Conservation (phyloP, 1,139 yeast genomes). For the Meyerozyma guilliermondii region DNA sequence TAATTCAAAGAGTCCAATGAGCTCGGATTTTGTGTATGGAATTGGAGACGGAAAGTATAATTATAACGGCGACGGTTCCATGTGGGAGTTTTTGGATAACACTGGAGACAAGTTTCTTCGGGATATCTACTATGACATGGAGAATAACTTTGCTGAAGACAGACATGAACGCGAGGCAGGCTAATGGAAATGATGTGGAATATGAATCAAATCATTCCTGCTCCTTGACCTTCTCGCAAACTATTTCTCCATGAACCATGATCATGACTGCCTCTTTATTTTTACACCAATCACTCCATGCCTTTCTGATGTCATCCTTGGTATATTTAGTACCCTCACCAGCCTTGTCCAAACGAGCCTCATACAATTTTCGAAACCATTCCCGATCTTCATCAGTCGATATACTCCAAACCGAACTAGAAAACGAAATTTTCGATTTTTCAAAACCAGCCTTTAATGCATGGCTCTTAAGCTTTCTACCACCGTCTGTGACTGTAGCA, state of each 20-base stretch:
- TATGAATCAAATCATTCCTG: too few relatives aligned
- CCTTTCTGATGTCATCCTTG: background rate
- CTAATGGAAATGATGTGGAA: too few relatives aligned
- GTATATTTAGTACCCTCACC: background rate
- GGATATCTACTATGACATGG: background rate
- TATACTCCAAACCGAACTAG: background rate
- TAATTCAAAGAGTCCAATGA: too few relatives aligned
- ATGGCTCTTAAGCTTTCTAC: background rate
- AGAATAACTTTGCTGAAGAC: background rate
- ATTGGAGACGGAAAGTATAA: too few relatives aligned
- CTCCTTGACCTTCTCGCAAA: background rate
- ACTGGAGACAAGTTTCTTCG: background rate
- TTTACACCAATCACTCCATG: background rate
- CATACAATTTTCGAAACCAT: background rate
- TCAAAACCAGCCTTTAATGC: background rate
- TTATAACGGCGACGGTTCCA: background rate
- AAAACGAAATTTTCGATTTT: background rate
- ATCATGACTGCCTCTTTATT: background rate
- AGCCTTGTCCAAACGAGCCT: background rate
- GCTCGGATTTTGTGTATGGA: too few relatives aligned
- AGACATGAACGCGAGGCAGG: too few relatives aligned
- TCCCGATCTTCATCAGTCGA: background rate
- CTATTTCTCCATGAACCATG: background rate
- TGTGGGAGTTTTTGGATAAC: background rate
- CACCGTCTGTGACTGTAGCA: background rate